Evolutionary conservation across 257 asterid genomes (phyloP).

Genomic region (Avicennia marina): DNA sequence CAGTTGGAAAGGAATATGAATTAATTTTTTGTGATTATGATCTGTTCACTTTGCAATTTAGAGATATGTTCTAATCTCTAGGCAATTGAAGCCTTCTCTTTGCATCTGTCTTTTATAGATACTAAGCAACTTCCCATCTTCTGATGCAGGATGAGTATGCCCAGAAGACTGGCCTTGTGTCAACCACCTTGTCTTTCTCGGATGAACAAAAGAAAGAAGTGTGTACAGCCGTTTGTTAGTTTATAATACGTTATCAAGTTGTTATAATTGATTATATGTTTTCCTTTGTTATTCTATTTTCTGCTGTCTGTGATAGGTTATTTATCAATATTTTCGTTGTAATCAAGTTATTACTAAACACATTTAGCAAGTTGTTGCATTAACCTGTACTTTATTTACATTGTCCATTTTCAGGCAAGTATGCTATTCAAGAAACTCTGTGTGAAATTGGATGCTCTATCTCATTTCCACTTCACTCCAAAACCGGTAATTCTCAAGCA

Average conservation of each 20-base stretch:
- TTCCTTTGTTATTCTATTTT: background rate
- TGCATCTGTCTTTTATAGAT: slow-evolving; percentile 7
- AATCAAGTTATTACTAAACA: background rate
- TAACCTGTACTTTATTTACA: background rate
- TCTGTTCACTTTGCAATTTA: background rate
- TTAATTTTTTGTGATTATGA: background rate
- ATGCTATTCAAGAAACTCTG: slow-evolving; percentile 81
- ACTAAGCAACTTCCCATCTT: slow-evolving; percentile 1
- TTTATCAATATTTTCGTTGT: background rate
- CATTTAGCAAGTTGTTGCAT: background rate
- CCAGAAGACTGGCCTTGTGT: slow-evolving; percentile 88
- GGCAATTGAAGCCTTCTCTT: background rate
- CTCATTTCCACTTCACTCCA: slow-evolving; percentile 98
- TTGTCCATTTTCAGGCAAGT: slow-evolving; percentile 46
- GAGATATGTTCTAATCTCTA: slow-evolving; percentile 2
- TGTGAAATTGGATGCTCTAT: slow-evolving; percentile 86
- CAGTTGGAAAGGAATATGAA: background rate
- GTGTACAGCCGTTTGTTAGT: slow-evolving; percentile 17
- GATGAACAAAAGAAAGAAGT: slow-evolving; percentile 97
- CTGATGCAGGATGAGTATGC: slow-evolving; percentile 82
- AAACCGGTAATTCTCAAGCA: slow-evolving; percentile 61
- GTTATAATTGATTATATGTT: background rate
- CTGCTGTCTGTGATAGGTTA: background rate
- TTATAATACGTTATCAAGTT: background rate
- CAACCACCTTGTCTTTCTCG: slow-evolving; percentile 62